Evolutionary conservation across 768 basidiomycete genomes (phyloP), one percentile per base, ranked within the genome.

Genomic region (Pisolithus sp.): DNA sequence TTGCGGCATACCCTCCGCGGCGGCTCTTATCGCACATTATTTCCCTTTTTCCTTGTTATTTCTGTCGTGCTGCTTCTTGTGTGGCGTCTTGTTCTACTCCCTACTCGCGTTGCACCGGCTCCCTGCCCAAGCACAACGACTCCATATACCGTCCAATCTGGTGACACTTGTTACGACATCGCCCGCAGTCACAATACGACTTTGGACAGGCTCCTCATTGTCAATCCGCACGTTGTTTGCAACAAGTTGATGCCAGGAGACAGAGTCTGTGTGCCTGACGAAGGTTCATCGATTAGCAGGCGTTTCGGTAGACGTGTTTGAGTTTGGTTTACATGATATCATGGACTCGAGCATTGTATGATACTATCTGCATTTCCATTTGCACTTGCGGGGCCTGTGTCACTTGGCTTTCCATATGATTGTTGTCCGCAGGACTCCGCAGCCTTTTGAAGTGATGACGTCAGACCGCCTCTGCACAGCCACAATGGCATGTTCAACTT

Each of bases 21-120:
- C n/a, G 62, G 66, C 9, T 71, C 79, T 6, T 85, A 85, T 59
- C 76, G 79, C 21, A 76, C 81, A 0, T 72, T 87, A 7, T 82
- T 84, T 59, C 85, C 85, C 7, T 87, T 86, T 71, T 83, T 86
- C 71, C 80, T 87, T 52, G 76, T 85, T 46, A 75, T 86, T 40
- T 79, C 77, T 10, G 83, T 81, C 49, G 53, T 80, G 18, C 73
- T 87, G 38, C 73, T 87, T 12, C 76, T 85, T 49, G 67, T 83
- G 53, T 85, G 81, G 79, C 79, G 83, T 10, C 73, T 85, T 42
- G 69, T 81, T 15, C 69, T 80, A 42, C 61, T 62, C 3, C 66
- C 68, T 8, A 61, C 74, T 8, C 53, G 52, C 43, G 46, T 63
- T 47, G 42, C 59, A 39, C 54, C 63, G 13, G 46, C 59, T 7